Conservation (phyloP, 2,329 filamentous ascomycete species). For the Fusarium oxysporum region DNA sequence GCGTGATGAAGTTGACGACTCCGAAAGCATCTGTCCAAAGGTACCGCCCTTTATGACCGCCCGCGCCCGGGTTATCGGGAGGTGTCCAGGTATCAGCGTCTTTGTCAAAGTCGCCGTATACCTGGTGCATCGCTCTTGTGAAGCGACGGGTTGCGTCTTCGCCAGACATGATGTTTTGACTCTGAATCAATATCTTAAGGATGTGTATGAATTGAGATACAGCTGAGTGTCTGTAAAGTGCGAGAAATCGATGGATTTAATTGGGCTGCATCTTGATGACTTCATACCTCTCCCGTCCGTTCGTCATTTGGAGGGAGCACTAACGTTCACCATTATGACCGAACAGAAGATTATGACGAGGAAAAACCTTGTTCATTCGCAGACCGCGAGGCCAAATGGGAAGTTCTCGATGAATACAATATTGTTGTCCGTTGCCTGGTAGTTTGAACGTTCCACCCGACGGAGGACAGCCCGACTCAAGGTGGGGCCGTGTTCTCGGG, state of each 20-base stretch:
- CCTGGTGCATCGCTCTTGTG: conserved; percentile 51
- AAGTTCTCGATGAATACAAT: too few relatives aligned
- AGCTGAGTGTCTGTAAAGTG: not conserved
- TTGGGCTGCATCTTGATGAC: not conserved
- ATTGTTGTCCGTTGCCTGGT: too few relatives aligned
- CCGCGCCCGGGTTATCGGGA: conserved; percentile 58
- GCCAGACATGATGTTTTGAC: not conserved
- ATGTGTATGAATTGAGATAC: not conserved
- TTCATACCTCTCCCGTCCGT: conserved; percentile 6
- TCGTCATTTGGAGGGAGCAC: conserved; percentile 3
- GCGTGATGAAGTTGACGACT: conserved; percentile 68
- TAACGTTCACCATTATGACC: not conserved
- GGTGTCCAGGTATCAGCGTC: conserved; percentile 57
- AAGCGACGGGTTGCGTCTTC: conserved; percentile 43
- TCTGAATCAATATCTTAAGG: not conserved
- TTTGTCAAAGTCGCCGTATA: conserved; percentile 52
- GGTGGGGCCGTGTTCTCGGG: too few relatives aligned
- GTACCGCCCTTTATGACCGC: conserved; percentile 68
- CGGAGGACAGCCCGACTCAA: too few relatives aligned
- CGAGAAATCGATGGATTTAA: not conserved
- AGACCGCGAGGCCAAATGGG: too few relatives aligned
- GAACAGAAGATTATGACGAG: too few relatives aligned
- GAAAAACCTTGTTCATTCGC: too few relatives aligned
- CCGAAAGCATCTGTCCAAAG: conserved; percentile 72
- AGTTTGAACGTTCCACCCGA: too few relatives aligned